These are phyloP conservation scores for Paecilomyces variotii DNA, from an alignment of 2,329 filamentous ascomycete species.

Conservation along the genomic window DNA sequence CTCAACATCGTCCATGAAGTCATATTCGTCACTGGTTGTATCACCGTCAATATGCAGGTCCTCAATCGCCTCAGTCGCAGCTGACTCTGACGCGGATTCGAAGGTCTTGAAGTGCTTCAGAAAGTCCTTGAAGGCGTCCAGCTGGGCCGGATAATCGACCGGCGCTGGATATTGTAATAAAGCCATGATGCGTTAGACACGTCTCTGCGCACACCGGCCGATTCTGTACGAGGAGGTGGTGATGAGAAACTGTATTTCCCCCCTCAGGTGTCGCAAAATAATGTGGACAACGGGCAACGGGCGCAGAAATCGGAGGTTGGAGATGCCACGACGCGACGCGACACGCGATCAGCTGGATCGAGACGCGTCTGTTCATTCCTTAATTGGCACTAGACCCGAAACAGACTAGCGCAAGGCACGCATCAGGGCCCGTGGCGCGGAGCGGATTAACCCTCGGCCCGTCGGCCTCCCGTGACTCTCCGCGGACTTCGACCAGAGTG, in stretches of 20 bases:
- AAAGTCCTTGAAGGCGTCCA: conserved; percentile 75
- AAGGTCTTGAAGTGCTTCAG: conserved; percentile 74
- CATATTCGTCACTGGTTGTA: conserved; percentile 80
- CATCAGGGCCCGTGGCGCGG: conserved; percentile 18
- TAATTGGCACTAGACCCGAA: conserved; percentile 8
- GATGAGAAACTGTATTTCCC: neutral
- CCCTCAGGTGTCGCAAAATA: neutral
- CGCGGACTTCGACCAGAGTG: conserved; percentile 1
- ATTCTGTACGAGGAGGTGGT: neutral
- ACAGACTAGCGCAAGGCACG: conserved; percentile 10
- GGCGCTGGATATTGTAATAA: conserved; percentile 70
- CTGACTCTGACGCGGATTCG: conserved; percentile 54
- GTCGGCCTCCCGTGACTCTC: conserved; percentile 3
- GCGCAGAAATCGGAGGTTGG: conserved; percentile 8
- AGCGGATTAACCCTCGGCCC: conserved; percentile 26
- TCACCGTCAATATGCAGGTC: conserved; percentile 82
- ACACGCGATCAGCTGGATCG: conserved; percentile 4
- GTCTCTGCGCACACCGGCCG: neutral
- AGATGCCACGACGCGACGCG: conserved; percentile 20
- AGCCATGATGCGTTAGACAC: conserved; percentile 58
- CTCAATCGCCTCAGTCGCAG: conserved; percentile 73
- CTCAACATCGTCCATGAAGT: conserved; percentile 80
- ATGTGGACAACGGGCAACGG: neutral
- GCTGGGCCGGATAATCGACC: conserved; percentile 82
- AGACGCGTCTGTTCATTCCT: conserved; percentile 15